Evolutionary conservation across 1,139 yeast genomes (phyloP).

Genomic region (Suhomyces guaymorum): DNA sequence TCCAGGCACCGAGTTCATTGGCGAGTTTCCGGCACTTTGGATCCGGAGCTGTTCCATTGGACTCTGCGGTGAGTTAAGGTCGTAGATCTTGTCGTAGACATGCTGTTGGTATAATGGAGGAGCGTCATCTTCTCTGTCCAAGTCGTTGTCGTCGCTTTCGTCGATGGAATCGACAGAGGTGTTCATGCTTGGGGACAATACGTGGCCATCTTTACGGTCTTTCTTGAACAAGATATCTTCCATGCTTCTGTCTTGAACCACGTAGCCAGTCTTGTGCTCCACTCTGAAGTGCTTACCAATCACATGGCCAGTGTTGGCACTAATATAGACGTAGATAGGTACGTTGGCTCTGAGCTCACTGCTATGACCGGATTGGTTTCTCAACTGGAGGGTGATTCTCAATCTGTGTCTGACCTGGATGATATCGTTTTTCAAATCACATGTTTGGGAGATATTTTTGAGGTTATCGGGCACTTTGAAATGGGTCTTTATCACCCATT

Average conservation of each 20-base stretch:
- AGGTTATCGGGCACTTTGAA: constrained; percentile 54
- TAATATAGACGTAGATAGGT: constrained; percentile 60
- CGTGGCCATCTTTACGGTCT: constrained; percentile 17
- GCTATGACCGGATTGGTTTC: constrained; percentile 62
- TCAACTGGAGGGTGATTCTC: constrained; percentile 54
- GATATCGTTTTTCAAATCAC: constrained; percentile 49
- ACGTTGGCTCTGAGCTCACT: constrained; percentile 70
- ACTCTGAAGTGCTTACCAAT: constrained; percentile 53
- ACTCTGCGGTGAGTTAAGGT: constrained; percentile 36
- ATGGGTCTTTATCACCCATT: constrained; percentile 51
- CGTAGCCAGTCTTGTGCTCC: constrained; percentile 51
- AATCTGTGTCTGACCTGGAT: constrained; percentile 63
- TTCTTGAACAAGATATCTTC: constrained; percentile 41
- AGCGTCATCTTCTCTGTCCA: constrained; percentile 34
- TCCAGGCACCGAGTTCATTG: constrained; percentile 21
- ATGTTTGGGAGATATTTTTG: constrained; percentile 57
- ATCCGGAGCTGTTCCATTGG: constrained; percentile 43
- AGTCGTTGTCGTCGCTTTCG: constrained; percentile 24
- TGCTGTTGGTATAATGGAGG: constrained; percentile 48
- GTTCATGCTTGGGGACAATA: constrained; percentile 2
- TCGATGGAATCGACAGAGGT: constrained; percentile 16
- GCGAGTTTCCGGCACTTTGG: constrained; percentile 19
- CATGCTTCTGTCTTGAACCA: constrained; percentile 36
- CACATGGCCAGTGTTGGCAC: constrained; percentile 52
- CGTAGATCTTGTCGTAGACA: constrained; percentile 38